Evolutionary conservation across 2,329 filamentous ascomycete genomes (phyloP).

Genomic region (Ceratocystiopsis minuta): DNA sequence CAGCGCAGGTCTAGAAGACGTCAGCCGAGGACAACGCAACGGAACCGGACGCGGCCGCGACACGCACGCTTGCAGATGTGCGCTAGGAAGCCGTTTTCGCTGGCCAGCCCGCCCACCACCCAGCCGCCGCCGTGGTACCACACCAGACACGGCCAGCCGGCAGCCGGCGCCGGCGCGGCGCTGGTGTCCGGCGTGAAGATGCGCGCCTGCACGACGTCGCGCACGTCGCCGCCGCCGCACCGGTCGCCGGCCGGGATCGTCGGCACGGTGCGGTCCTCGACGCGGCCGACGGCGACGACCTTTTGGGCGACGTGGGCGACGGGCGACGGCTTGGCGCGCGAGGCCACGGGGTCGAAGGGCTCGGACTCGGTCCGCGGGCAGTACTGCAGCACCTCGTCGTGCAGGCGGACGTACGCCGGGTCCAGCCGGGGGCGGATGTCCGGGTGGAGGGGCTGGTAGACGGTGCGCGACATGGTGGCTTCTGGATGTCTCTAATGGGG

Average conservation of each 20-base stretch:
- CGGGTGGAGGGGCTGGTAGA: slow-evolving; percentile 17
- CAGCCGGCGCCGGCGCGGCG: slow-evolving; percentile 13
- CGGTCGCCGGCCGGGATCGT: slow-evolving; percentile 19
- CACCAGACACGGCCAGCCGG: slow-evolving; percentile 36
- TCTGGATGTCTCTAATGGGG: too few relatives aligned
- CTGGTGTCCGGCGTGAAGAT: slow-evolving; percentile 30
- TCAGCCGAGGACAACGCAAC: too few relatives aligned
- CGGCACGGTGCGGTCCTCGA: slow-evolving; percentile 23
- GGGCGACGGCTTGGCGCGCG: slow-evolving; percentile 1
- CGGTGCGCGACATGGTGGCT: background rate
- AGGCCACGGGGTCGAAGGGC: background rate
- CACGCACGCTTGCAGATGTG: slow-evolving; percentile 23
- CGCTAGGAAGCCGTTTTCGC: slow-evolving; percentile 38
- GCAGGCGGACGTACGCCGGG: slow-evolving; percentile 20
- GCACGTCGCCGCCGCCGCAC: too few relatives aligned
- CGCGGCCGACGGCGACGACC: slow-evolving; percentile 21
- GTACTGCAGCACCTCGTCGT: slow-evolving; percentile 20
- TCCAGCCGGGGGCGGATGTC: slow-evolving; percentile 16
- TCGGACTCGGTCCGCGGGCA: slow-evolving; percentile 15
- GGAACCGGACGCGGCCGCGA: too few relatives aligned
- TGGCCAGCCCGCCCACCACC: slow-evolving; percentile 38
- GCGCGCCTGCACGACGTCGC: slow-evolving; percentile 23
- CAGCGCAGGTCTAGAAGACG: background rate
- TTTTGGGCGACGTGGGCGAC: slow-evolving; percentile 2
- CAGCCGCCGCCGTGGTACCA: slow-evolving; percentile 43